These are phyloP conservation scores for Podospora australis DNA, from an alignment of 495 filamentous ascomycete species.

Conservation along the genomic window DNA sequence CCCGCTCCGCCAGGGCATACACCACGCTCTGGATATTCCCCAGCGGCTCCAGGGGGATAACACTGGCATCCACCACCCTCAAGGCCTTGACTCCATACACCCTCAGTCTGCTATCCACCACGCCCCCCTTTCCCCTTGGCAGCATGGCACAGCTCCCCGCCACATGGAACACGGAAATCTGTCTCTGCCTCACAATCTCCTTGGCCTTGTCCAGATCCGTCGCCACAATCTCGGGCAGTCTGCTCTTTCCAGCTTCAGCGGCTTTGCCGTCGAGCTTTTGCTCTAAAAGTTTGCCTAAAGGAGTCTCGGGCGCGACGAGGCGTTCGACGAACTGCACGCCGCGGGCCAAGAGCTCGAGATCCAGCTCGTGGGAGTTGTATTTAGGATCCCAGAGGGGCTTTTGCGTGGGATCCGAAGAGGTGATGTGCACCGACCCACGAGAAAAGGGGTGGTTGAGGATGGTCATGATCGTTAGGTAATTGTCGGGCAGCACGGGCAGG, in stretches of 20 bases:
- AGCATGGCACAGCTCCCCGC: slow-evolving; percentile 34
- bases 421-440: slow-evolving; percentile 53
- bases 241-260: slow-evolving; percentile 3
- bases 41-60: slow-evolving; percentile 42
- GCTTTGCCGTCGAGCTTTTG: slow-evolving; percentile 27
- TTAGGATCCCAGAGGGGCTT: slow-evolving; percentile 47
- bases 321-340: slow-evolving; percentile 40
- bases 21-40: slow-evolving; percentile 47
- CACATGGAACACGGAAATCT: slow-evolving; percentile 35
- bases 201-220: slow-evolving; percentile 30
- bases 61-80: slow-evolving; percentile 49
- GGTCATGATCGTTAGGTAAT: slow-evolving; percentile 35
- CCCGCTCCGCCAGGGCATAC: slow-evolving; percentile 51
- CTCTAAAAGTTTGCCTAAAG: slow-evolving; percentile 31
- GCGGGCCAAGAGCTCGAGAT: slow-evolving; percentile 44
- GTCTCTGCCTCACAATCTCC: slow-evolving; percentile 30
- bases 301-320: slow-evolving; percentile 32
- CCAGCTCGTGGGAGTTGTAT: slow-evolving; percentile 48
- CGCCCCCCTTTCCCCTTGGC: slow-evolving; percentile 32
- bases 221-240: slow-evolving; percentile 16
- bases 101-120: slow-evolving; percentile 34
- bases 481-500: slow-evolving; percentile 25
- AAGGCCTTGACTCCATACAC: slow-evolving; percentile 45
- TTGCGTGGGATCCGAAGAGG: slow-evolving; percentile 25
- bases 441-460: slow-evolving; percentile 47